Evolutionary conservation across 164 flowering plant genomes (phyloP), one percentile per base, ranked within the genome.

Genomic region (Stephania cephalantha): DNA sequence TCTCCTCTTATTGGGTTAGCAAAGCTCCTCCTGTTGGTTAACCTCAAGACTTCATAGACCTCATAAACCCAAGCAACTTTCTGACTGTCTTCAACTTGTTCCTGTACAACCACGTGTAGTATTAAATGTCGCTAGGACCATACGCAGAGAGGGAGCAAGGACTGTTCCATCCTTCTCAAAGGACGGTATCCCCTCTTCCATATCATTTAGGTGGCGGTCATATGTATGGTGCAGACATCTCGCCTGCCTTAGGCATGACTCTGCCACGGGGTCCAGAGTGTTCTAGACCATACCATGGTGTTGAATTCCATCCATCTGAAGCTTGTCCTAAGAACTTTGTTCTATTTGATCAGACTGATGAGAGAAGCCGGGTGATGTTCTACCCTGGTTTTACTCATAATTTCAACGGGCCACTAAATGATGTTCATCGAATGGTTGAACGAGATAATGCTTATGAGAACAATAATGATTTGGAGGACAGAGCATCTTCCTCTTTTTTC

Each of bases 271-370:
- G 79, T 75, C 70, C 80, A 69, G 85, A 78, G 79, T 78, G 75
- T 30, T 46, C 72, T 20, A 73, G 30, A 20, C 87, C 88, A 9
- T 81, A 84, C 45, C 84, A 85, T 64, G 87, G 84, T 58, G 77
- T 90, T 77, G 85, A 88, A 61, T 82, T 89, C 74, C 90, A 89
- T 68, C 84, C 90, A 30, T 86, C 87, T 18, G 85, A 82, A 73
- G 83, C 82, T 42, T 89, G 88, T 80, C 95, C 97, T 3, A 85
- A 76, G 84, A 90, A 89, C 76, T 90, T 88, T 84, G 83, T 92
- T 22, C 85, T 92, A 69, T 86, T 88, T 69, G 93, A 92, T 77
- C 93, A 87, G 79, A 89, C 87, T 55, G 85, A 86, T 69, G 77
- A 86, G 52, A 75, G 82, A 73, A 90, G 90, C 77, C 85, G 88